phyloP scores from a whole-genome alignment of 2,329 filamentous ascomycete species.

The Blumeriella jaapii region DNA sequence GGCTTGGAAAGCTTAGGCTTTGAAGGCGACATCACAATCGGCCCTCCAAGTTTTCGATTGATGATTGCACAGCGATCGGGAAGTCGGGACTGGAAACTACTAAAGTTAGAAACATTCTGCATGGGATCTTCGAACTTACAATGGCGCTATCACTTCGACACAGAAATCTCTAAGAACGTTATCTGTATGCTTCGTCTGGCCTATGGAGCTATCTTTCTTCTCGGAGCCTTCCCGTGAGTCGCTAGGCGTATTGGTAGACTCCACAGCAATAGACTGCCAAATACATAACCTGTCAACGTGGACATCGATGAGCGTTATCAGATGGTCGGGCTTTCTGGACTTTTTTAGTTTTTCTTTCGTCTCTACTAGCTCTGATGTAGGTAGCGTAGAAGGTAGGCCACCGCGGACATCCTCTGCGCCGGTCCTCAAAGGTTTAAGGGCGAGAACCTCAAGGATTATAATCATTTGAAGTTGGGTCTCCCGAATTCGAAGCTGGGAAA shows the following conservation, averaged over 20 bases:
- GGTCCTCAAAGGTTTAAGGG: conserved; percentile 46
- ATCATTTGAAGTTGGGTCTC: conserved; percentile 77
- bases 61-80: conserved; percentile 59
- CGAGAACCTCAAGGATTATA: conserved; percentile 63
- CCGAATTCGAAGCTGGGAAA: conserved; percentile 56
- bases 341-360: conserved; percentile 18
- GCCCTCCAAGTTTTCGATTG: conserved; percentile 67
- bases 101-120: conserved; percentile 26
- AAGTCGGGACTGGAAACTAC: conserved; percentile 62
- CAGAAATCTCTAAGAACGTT: conserved; percentile 69
- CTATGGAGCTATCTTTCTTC: conserved; percentile 5
- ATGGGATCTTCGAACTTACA: conserved; percentile 37
- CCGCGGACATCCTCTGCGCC: conserved; percentile 26
- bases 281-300: conserved; percentile 71
- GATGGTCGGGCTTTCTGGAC: conserved; percentile 39
- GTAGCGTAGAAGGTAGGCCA: conserved; percentile 21
- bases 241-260: conserved; percentile 35
- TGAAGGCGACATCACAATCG: conserved; percentile 45
- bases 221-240: conserved; percentile 29
- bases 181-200: conserved; percentile 18
- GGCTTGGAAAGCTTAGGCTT: conserved; percentile 38
- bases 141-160: conserved; percentile 68
- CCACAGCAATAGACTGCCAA: conserved; percentile 65
- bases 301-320: conserved; percentile 56
- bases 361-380: conserved; percentile 16